These are phyloP conservation scores for Venturiaceae sp. DNA, from an alignment of 2,329 filamentous ascomycete species.

Conservation along the genomic window DNA sequence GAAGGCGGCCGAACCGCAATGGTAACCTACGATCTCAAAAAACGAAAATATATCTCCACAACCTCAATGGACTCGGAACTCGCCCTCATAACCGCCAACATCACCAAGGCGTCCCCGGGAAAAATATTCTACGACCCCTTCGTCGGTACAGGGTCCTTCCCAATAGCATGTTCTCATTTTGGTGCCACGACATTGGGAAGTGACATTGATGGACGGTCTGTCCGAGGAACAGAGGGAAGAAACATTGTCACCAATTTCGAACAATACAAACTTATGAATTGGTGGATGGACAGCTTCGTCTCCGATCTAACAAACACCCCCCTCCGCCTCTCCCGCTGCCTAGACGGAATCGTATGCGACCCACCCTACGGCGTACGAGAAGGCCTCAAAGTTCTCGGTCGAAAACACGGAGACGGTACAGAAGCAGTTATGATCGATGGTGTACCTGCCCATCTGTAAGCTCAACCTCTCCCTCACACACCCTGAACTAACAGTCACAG, in stretches of 20 bases:
- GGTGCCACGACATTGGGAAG: slow-evolving; percentile 76
- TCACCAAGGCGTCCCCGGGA: slow-evolving; percentile 71
- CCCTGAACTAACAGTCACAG: slow-evolving; percentile 20
- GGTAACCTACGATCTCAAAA: slow-evolving; percentile 79
- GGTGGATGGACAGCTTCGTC: slow-evolving; percentile 69
- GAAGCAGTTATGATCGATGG: slow-evolving; percentile 58
- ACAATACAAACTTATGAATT: slow-evolving; percentile 62
- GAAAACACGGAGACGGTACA: slow-evolving; percentile 47
- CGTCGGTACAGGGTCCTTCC: slow-evolving; percentile 89
- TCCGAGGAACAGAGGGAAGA: slow-evolving; percentile 57
- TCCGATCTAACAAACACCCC: slow-evolving; percentile 86
- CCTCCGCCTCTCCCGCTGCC: slow-evolving; percentile 44
- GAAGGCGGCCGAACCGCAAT: slow-evolving; percentile 56
- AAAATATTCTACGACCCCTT: slow-evolving; percentile 93
- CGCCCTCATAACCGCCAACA: slow-evolving; percentile 82
- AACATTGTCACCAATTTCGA: slow-evolving; percentile 64
- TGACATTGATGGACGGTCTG: slow-evolving; percentile 87
- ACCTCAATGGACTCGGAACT: slow-evolving; percentile 97
- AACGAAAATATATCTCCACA: slow-evolving; percentile 84
- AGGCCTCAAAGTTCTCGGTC: slow-evolving; percentile 78
- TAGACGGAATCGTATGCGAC: slow-evolving; percentile 92
- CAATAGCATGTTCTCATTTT: slow-evolving; percentile 81
- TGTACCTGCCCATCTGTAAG: slow-evolving; percentile 57
- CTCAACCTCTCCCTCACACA: slow-evolving; percentile 9
- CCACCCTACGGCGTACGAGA: slow-evolving; percentile 94